Evolutionary conservation across 495 filamentous ascomycete species (phyloP).

Genomic region (Daldinia decipiens): DNA sequence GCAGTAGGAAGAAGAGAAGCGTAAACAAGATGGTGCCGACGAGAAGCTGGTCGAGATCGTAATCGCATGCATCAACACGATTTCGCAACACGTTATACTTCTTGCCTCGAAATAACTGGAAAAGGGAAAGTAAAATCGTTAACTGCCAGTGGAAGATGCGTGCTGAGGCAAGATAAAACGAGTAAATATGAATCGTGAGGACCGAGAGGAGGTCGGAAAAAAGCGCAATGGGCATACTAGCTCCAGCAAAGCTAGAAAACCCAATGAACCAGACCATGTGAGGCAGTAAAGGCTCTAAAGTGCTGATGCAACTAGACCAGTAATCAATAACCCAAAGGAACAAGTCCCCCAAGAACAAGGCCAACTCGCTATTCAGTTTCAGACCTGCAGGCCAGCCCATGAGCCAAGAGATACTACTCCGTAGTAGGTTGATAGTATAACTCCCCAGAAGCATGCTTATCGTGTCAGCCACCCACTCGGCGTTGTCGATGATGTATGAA

Average conservation of each 20-base stretch:
- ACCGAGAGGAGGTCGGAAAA: slow-evolving; percentile 95
- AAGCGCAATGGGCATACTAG: slow-evolving; percentile 95
- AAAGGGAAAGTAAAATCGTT: slow-evolving; percentile 93
- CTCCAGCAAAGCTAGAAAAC: slow-evolving; percentile 92
- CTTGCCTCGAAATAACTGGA: slow-evolving; percentile 97
- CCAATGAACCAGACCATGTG: slow-evolving; percentile 92
- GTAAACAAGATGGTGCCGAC: slow-evolving; percentile 98
- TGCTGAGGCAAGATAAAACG: slow-evolving; percentile 95
- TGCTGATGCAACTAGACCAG: slow-evolving; percentile 84
- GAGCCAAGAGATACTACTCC: slow-evolving; percentile 91
- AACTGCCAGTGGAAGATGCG: slow-evolving; percentile 99
- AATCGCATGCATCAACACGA: slow-evolving; percentile 98
- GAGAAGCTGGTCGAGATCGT: slow-evolving; percentile 96
- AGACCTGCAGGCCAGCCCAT: slow-evolving; percentile 98
- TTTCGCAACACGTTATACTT: slow-evolving; percentile 97
- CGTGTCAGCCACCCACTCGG: slow-evolving; percentile 81
- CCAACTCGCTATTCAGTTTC: slow-evolving; percentile 96
- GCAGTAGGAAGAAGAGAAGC: slow-evolving; percentile 91
- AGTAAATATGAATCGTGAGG: slow-evolving; percentile 95
- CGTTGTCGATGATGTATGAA: slow-evolving; percentile 96
- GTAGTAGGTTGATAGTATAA: slow-evolving; percentile 91
- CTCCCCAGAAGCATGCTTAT: slow-evolving; percentile 79
- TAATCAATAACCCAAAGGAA: slow-evolving; percentile 99
- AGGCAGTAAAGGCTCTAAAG: slow-evolving; percentile 81
- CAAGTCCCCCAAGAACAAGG: slow-evolving; percentile 89